Conservation (phyloP, 345 rosid genomes). For the Syzygium aqueum region DNA sequence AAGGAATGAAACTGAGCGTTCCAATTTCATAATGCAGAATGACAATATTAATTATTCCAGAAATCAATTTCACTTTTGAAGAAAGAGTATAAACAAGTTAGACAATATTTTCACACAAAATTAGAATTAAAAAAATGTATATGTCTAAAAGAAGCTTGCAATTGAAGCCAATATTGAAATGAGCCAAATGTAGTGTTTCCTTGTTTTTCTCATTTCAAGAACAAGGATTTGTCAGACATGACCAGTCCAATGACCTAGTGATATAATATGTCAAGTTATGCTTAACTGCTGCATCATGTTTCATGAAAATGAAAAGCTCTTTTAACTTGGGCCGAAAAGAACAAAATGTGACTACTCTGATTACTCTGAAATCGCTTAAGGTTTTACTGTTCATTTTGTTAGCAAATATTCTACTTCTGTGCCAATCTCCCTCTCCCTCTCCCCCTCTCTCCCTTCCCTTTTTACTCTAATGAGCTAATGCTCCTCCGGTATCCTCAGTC, state of each 20-base stretch:
- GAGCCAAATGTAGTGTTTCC: neutral
- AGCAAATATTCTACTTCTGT: neutral
- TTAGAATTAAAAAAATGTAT: neutral
- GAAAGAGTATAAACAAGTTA: neutral
- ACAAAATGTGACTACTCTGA: neutral
- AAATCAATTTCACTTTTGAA: neutral
- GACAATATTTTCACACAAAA: neutral
- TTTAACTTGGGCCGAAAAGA: neutral
- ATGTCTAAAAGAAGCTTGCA: neutral
- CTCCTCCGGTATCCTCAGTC: neutral
- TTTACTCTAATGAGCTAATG: neutral
- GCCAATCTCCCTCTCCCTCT: neutral
- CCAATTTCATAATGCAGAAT: neutral
- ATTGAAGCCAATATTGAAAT: neutral
- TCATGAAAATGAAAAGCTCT: neutral
- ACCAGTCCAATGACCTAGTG: neutral
- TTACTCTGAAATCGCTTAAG: neutral
- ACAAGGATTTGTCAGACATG: neutral
- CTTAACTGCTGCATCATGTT: neutral
- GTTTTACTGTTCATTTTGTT: neutral
- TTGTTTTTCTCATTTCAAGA: neutral
- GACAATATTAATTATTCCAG: neutral
- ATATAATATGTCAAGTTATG: neutral
- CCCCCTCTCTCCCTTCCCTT: neutral
- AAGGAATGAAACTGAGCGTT: neutral